Conservation (phyloP, 176 grass and related monocot genomes). For the Oropetium thomaeum region DNA sequence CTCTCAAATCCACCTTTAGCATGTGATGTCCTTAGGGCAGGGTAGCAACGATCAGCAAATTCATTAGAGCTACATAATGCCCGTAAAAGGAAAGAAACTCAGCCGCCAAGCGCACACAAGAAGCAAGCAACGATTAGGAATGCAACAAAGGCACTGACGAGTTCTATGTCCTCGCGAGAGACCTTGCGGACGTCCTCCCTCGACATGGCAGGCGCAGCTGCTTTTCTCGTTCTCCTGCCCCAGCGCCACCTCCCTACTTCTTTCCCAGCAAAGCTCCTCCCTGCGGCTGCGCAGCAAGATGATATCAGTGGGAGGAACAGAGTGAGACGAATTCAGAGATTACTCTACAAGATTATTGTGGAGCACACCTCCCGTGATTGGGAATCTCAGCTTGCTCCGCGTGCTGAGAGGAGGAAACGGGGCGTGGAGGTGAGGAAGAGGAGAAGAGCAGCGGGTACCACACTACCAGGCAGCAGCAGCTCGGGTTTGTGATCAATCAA, state of each 20-base stretch:
- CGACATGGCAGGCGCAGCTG: conserved; percentile 40
- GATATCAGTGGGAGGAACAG: neutral
- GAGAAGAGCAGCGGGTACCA: neutral
- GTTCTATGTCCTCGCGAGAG: conserved; percentile 54
- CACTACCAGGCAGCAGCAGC: neutral
- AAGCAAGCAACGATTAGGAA: neutral
- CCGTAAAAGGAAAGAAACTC: neutral
- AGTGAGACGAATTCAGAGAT: neutral
- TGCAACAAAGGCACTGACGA: conserved; percentile 34
- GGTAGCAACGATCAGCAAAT: neutral
- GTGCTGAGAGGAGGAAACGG: neutral
- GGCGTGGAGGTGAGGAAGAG: neutral
- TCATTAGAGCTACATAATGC: neutral
- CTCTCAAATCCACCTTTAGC: neutral
- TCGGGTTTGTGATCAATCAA: conserved; percentile 8
- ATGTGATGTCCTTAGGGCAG: too few relatives aligned
- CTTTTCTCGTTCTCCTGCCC: conserved; percentile 14
- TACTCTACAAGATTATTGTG: neutral
- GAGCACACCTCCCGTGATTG: conserved; percentile 11
- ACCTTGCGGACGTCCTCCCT: conserved; percentile 68
- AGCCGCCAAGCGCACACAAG: neutral
- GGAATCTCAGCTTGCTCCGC: neutral
- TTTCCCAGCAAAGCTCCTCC: neutral
- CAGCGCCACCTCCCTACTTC: conserved; percentile 8
- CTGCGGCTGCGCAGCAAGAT: neutral